phyloP scores from a whole-genome alignment of 441 rosid genomes.

The Mallotus repandus region DNA sequence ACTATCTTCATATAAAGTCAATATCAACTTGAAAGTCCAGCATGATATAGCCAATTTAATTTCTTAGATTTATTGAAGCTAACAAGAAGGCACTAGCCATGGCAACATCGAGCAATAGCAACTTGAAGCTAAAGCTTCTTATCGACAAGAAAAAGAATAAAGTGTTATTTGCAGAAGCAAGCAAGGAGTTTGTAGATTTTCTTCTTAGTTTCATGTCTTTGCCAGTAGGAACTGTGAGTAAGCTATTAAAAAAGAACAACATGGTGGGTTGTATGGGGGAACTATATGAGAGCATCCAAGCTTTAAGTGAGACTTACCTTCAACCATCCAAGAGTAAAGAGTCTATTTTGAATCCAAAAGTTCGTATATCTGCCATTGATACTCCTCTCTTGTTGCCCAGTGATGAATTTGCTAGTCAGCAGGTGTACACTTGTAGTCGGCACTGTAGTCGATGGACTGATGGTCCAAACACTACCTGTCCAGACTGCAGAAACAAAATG shows the following conservation, averaged over 20 bases:
- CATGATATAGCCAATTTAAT: too few relatives aligned
- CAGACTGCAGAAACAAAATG: too few relatives aligned
- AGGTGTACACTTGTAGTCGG: neutral
- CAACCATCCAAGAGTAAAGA: neutral
- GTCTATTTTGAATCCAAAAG: neutral
- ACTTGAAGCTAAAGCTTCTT: slow-evolving; percentile 9
- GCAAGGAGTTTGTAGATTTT: slow-evolving; percentile 34
- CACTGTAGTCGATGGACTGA: too few relatives aligned
- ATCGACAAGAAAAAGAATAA: too few relatives aligned
- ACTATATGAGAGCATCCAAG: slow-evolving; percentile 14
- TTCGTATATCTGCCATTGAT: neutral
- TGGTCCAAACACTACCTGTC: too few relatives aligned
- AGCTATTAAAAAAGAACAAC: neutral
- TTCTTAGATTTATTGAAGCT: too few relatives aligned
- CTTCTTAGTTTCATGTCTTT: slow-evolving; percentile 21
- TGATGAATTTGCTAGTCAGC: neutral
- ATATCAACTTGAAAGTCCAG: too few relatives aligned
- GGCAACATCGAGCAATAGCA: neutral
- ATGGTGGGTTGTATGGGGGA: slow-evolving; percentile 20
- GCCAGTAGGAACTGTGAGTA: slow-evolving; percentile 24
- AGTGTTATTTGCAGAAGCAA: neutral
- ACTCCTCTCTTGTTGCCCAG: neutral
- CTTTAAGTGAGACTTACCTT: slow-evolving; percentile 8
- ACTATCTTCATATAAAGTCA: too few relatives aligned
- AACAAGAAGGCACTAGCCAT: neutral